These are phyloP conservation scores for Leccinum truebloodii DNA, from an alignment of 768 basidiomycete species.

Conservation along the genomic window DNA sequence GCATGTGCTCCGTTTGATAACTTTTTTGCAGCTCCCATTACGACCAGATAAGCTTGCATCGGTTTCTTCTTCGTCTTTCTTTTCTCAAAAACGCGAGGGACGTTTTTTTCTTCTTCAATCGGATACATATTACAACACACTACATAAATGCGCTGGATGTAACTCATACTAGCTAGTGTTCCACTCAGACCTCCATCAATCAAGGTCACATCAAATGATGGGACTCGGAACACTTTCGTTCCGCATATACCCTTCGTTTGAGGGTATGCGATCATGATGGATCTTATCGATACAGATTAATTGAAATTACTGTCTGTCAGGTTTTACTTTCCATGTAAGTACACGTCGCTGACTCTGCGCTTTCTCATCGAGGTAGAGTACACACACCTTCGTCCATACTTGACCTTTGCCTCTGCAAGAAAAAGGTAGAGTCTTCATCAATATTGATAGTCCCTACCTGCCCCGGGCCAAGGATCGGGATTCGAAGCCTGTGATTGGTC, in stretches of 20 bases:
- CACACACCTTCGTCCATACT: too few species aligned
- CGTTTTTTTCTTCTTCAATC: not conserved
- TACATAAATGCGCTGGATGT: too few species aligned
- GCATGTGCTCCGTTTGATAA: slow-evolving; percentile 43
- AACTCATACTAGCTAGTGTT: not conserved
- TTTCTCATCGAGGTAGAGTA: too few species aligned
- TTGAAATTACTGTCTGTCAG: too few species aligned
- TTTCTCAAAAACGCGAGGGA: not conserved
- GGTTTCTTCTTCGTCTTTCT: not conserved
- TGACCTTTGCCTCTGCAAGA: too few species aligned
- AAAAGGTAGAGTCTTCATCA: too few species aligned
- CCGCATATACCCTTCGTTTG: not conserved
- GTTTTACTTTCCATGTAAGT: too few species aligned
- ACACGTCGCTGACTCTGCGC: too few species aligned
- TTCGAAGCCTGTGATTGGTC: too few species aligned
- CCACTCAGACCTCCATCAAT: not conserved
- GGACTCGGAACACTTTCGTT: not conserved
- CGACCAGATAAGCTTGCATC: not conserved
- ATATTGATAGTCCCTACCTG: too few species aligned
- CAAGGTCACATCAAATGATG: not conserved
- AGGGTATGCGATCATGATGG: not conserved
- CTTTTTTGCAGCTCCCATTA: slow-evolving; percentile 39
- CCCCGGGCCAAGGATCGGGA: too few species aligned
- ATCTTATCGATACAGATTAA: too few species aligned
- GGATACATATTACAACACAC: not conserved